phyloP scores from a whole-genome alignment of 306 rosid genomes.

The Lathyrus sativus region DNA sequence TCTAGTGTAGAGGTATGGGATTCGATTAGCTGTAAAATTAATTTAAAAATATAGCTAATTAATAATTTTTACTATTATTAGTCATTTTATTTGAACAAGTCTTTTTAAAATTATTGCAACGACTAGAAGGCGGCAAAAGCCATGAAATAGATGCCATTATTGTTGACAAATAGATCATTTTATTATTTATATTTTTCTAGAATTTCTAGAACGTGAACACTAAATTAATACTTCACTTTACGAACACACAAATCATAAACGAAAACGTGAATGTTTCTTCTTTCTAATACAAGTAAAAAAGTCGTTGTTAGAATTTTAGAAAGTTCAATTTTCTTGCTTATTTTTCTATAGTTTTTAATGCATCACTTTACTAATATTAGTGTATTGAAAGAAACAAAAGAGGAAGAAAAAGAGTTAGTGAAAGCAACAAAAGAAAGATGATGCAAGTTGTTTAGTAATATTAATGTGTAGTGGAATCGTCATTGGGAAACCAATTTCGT shows the following conservation, averaged over 20 bases:
- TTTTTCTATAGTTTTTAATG: not conserved
- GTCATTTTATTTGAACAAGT: conserved; percentile 23
- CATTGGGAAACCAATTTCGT: conserved; percentile 44
- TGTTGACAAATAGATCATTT: conserved; percentile 22
- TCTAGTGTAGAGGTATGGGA: conserved; percentile 32
- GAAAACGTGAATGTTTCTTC: not conserved
- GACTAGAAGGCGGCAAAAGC: conserved; percentile 34
- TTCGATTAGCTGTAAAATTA: conserved; percentile 20
- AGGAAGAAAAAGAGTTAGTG: conserved; percentile 8
- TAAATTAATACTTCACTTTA: not conserved
- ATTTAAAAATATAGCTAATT: not conserved
- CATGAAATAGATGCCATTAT: conserved; percentile 22
- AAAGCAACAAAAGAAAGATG: not conserved
- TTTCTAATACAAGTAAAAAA: not conserved
- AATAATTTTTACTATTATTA: conserved; percentile 3
- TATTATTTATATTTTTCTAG: not conserved
- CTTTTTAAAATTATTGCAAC: conserved; percentile 6
- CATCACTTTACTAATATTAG: not conserved
- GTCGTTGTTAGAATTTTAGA: not conserved
- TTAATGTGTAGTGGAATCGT: conserved; percentile 51
- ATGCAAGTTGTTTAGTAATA: conserved; percentile 31
- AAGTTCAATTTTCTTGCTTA: not conserved
- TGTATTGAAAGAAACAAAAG: not conserved
- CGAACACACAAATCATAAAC: not conserved
- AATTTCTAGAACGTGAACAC: too few relatives aligned